These are phyloP conservation scores for Fusarium torreyae DNA, from an alignment of 2,329 filamentous ascomycete species.

Conservation along the genomic window DNA sequence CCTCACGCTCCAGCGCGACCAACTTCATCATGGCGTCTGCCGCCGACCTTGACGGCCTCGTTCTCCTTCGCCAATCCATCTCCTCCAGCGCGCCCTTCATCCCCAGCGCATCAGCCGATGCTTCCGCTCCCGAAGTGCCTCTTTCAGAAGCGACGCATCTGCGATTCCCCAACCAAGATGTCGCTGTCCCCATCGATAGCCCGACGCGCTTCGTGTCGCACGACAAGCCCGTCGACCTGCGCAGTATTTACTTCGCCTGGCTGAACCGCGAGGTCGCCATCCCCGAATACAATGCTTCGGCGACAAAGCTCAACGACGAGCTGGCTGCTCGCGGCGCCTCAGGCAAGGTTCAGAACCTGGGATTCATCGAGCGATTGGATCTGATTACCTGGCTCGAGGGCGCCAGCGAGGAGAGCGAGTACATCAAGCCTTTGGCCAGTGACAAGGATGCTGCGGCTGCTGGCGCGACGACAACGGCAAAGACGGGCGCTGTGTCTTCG, in stretches of 20 bases:
- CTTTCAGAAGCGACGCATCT: conserved; percentile 85
- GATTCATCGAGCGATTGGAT: conserved; percentile 92
- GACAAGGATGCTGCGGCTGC: conserved; percentile 65
- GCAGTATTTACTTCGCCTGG: conserved; percentile 97
- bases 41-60: conserved; percentile 80
- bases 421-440: conserved; percentile 86
- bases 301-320: conserved; percentile 84
- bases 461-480: conserved; percentile 57
- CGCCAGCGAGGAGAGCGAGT: conserved; percentile 90
- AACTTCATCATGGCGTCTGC: conserved; percentile 66
- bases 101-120: conserved; percentile 79
- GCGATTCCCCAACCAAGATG: conserved; percentile 76
- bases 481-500: conserved; percentile 59
- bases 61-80: conserved; percentile 88
- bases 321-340: conserved; percentile 72
- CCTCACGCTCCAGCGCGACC: conserved; percentile 16
- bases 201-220: conserved; percentile 91
- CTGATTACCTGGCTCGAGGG: conserved; percentile 95
- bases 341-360: conserved; percentile 85
- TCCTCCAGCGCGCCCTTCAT: conserved; percentile 77
- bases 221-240: conserved; percentile 83
- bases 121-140: conserved; percentile 71
- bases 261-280: conserved; percentile 91
- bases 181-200: conserved; percentile 77
- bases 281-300: conserved; percentile 90